These are phyloP conservation scores for Phytophthora sojae DNA, from an alignment of 352 stramenopile genomes.

Conservation along the genomic window DNA sequence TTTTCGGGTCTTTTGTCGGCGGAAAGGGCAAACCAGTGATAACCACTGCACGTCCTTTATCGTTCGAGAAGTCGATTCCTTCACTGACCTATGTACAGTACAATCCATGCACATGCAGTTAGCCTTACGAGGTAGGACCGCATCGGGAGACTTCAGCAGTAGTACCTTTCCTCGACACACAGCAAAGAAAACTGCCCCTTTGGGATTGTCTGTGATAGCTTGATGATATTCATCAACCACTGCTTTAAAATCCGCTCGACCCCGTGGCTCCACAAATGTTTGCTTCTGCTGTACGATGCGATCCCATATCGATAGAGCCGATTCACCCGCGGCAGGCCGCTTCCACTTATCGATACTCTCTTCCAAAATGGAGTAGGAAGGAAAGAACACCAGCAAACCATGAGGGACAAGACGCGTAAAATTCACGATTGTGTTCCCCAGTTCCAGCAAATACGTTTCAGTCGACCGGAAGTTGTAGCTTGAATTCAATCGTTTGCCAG, in stretches of 20 bases:
- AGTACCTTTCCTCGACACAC: constrained; percentile 97
- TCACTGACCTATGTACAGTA: constrained; percentile 91
- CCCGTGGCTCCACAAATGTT: constrained; percentile 81
- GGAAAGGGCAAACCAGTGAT: constrained; percentile 99
- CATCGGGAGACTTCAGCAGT: background rate
- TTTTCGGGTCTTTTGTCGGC: constrained; percentile 96
- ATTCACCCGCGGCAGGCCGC: constrained; percentile 45
- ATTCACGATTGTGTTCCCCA: constrained; percentile 97
- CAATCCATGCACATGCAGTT: background rate
- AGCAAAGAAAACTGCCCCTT: constrained; percentile 96
- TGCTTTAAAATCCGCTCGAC: constrained; percentile 75
- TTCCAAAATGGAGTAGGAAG: constrained; percentile 98
- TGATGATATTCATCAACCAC: constrained; percentile 87
- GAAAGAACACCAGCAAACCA: constrained; percentile 99
- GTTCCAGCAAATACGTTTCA: constrained; percentile 94
- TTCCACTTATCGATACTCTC: constrained; percentile 84
- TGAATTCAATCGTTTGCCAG: constrained; percentile 93
- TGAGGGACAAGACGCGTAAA: constrained; percentile 95
- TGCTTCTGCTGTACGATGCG: constrained; percentile 80
- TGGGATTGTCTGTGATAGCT: constrained; percentile 69
- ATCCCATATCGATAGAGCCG: constrained; percentile 78
- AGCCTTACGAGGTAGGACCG: background rate
- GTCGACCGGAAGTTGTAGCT: constrained; percentile 95
- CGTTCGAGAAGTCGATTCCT: constrained; percentile 98
- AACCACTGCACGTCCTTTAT: constrained; percentile 97